Evolutionary conservation across 805 yeast species (phyloP).

Genomic region (Saturnispora galanensis): DNA sequence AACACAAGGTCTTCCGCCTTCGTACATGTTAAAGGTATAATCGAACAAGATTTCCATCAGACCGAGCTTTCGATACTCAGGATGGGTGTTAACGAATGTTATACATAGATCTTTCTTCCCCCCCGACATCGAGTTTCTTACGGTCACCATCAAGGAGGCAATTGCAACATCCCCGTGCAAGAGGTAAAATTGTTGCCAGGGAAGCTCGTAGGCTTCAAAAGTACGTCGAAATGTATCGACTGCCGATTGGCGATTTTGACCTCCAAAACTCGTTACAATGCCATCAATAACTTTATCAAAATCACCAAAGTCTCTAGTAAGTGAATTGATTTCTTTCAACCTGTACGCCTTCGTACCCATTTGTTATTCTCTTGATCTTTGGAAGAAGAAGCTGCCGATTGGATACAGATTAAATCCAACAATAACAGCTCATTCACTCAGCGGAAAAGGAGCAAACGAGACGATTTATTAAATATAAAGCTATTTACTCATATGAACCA

Average conservation of each 20-base stretch:
- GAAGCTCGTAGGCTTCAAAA: neutral
- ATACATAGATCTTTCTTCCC: constrained; percentile 1
- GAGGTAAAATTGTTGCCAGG: neutral
- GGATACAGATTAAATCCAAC: too few relatives aligned
- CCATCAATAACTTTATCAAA: neutral
- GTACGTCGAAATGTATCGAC: neutral
- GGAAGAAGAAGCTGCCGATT: too few relatives aligned
- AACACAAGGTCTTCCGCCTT: neutral
- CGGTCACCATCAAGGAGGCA: neutral
- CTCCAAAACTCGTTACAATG: neutral
- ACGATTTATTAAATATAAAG: neutral
- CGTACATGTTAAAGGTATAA: neutral
- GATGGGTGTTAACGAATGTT: neutral
- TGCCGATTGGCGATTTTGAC: neutral
- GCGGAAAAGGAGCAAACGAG: too few relatives aligned
- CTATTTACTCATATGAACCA: neutral
- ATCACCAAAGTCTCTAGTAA: neutral
- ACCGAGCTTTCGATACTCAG: constrained; percentile 1
- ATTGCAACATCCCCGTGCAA: neutral
- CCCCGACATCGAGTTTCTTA: neutral
- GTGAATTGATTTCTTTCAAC: neutral
- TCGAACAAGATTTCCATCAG: neutral
- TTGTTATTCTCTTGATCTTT: too few relatives aligned
- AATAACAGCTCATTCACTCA: too few relatives aligned
- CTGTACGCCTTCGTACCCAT: too few relatives aligned